A percentile compares a stretch with the other conserved stretches of the same genome.
Evolutionary conservation across 2,329 filamentous ascomycete species (phyloP).

Genomic region (Aaosphaeria arxii): DNA sequence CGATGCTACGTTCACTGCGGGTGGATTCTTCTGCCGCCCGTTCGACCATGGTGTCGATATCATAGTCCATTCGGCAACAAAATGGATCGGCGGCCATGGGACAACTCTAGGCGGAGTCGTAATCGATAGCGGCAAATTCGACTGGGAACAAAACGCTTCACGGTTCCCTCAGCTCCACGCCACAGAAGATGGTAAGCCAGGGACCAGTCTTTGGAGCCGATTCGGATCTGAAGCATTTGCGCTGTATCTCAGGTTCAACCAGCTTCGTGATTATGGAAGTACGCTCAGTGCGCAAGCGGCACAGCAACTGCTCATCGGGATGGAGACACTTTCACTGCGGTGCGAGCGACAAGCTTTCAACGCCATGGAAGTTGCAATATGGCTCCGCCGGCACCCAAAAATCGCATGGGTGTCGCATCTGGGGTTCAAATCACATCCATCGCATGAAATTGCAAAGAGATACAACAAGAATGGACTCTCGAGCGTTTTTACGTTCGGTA

Average conservation of each 20-base stretch:
- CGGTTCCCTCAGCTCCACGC: conserved; percentile 21
- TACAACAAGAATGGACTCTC: conserved; percentile 18
- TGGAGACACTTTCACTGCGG: conserved; percentile 21
- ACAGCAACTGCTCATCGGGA: conserved; percentile 19
- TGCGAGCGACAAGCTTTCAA: conserved; percentile 20
- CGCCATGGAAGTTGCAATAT: conserved; percentile 17
- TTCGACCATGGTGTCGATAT: conserved; percentile 22
- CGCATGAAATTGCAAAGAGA: conserved; percentile 16
- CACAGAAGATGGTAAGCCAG: conserved; percentile 19
- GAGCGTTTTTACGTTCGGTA: conserved; percentile 22
- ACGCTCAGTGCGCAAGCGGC: conserved; percentile 20
- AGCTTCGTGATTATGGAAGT: conserved; percentile 20
- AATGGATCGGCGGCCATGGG: conserved; percentile 30
- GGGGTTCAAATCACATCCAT: conserved; percentile 15
- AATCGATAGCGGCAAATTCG: conserved; percentile 24
- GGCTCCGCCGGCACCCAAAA: conserved; percentile 17
- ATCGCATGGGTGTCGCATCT: conserved; percentile 26
- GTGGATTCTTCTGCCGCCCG: conserved; percentile 19
- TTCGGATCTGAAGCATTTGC: conserved; percentile 16
- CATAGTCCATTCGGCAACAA: conserved; percentile 22
- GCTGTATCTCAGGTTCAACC: conserved; percentile 19
- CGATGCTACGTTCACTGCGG: conserved; percentile 3
- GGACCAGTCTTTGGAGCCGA: conserved; percentile 22
- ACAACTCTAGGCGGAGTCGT: conserved; percentile 24
- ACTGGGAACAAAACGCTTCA: conserved; percentile 16